Evolutionary conservation across 257 asterid species (phyloP).

Genomic region (Solanum pennellii): DNA sequence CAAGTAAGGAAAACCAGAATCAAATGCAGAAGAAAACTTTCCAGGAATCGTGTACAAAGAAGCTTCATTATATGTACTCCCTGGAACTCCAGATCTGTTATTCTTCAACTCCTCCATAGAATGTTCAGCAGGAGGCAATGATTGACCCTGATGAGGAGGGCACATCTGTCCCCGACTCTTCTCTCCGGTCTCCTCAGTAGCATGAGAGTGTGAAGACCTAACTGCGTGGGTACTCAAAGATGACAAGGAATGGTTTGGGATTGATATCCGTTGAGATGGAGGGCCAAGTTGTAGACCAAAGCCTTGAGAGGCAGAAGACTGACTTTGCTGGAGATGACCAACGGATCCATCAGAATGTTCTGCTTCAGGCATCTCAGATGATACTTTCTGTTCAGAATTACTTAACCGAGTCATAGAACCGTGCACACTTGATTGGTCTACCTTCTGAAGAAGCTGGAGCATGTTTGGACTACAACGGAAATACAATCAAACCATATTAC

Average conservation of each 20-base stretch:
- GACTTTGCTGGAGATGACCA: constrained; percentile 40
- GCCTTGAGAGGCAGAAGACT: constrained; percentile 59
- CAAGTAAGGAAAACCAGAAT: constrained; percentile 27
- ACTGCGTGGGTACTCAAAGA: constrained; percentile 25
- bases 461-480: constrained; percentile 59
- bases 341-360: constrained; percentile 43
- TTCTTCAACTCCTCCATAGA: constrained; percentile 26
- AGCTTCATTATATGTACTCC: constrained; percentile 21
- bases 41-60: constrained; percentile 25
- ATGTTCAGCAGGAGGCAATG: constrained; percentile 30
- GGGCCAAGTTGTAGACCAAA: constrained; percentile 90
- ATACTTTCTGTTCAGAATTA: constrained; percentile 23
- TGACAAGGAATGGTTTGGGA: constrained; percentile 31
- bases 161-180: constrained; percentile 11
- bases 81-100: constrained; percentile 27
- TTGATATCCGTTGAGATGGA: constrained; percentile 50
- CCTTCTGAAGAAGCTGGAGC: constrained; percentile 92
- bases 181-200: constrained; percentile 35
- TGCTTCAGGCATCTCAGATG: constrained; percentile 37
- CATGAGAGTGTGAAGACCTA: constrained; percentile 18
- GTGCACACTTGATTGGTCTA: constrained; percentile 59
- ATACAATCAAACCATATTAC: constrained; percentile 2
- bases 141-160: constrained; percentile 24
- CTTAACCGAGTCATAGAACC: constrained; percentile 21
- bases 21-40: constrained; percentile 26